phyloP scores from a whole-genome alignment of 2,329 filamentous ascomycete genomes.

The Chaetomiaceae sp. region DNA sequence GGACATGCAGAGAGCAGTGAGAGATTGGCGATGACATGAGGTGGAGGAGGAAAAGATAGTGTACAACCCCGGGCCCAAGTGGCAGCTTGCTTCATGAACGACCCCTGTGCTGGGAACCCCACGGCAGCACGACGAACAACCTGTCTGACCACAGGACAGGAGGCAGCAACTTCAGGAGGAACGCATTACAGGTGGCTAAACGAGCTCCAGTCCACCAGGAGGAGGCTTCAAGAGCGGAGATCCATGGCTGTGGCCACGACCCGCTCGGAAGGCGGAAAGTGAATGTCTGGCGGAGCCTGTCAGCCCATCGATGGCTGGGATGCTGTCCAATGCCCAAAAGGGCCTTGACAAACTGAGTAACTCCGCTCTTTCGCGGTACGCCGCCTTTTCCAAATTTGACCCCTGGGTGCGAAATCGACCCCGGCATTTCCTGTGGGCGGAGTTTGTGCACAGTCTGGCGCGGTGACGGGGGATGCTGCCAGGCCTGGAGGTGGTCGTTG shows the following conservation, averaged over 20 bases:
- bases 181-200: background rate
- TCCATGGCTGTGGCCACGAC: constrained; percentile 2
- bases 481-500: too few species aligned
- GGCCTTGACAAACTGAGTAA: too few species aligned
- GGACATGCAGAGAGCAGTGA: constrained; percentile 18
- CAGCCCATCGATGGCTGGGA: background rate
- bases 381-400: background rate
- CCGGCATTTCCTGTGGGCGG: too few species aligned
- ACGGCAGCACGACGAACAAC: constrained; percentile 6
- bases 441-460: too few species aligned
- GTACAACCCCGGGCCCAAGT: constrained; percentile 10
- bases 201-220: background rate
- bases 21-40: constrained; percentile 20
- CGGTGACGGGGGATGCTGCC: too few species aligned
- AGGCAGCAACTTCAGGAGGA: constrained; percentile 1
- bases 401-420: background rate
- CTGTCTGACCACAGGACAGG: background rate
- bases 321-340: too few species aligned
- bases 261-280: constrained; percentile 2
- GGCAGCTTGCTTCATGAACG: constrained; percentile 8
- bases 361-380: background rate
- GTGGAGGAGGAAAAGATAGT: constrained; percentile 20
- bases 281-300: constrained; percentile 4
- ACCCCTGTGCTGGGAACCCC: constrained; percentile 8
- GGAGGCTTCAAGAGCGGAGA: background rate